These are phyloP conservation scores for Microsporum ferrugineum DNA, from an alignment of 2,329 filamentous ascomycete species.

Conservation along the genomic window DNA sequence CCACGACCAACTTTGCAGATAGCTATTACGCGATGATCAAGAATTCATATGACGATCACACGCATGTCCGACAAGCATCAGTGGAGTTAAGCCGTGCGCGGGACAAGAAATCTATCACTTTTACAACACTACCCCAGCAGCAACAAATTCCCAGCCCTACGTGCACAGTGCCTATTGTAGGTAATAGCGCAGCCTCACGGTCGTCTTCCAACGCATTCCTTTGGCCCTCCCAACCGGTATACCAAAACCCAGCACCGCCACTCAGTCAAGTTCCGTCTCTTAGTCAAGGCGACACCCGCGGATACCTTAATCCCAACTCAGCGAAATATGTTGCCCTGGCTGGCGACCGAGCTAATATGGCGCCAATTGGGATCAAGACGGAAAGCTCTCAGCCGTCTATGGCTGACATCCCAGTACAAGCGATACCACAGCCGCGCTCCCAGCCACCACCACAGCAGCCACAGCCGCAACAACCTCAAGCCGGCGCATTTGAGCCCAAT, in stretches of 20 bases:
- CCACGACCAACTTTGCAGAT: constrained; percentile 11
- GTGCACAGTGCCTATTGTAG: neutral
- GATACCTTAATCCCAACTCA: neutral
- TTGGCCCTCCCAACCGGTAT: neutral
- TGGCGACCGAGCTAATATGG: neutral
- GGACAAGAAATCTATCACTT: constrained; percentile 1
- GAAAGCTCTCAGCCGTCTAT: neutral
- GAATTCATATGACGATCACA: constrained; percentile 10
- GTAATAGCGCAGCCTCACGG: neutral
- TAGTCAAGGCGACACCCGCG: neutral
- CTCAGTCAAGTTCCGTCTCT: neutral
- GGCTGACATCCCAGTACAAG: neutral
- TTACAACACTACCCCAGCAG: neutral
- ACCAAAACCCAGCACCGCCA: neutral
- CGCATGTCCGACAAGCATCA: constrained; percentile 3
- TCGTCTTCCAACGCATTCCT: neutral
- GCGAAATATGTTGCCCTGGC: neutral
- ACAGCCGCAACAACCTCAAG: neutral
- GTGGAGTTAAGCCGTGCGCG: constrained; percentile 2
- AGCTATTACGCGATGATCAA: constrained; percentile 15
- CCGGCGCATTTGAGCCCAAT: constrained; percentile 20
- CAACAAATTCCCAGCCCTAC: neutral
- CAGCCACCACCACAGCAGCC: neutral
- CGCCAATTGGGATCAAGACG: neutral
- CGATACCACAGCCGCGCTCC: neutral